Conservation (phyloP, 805 yeast species). For the Metschnikowia orientalis region DNA sequence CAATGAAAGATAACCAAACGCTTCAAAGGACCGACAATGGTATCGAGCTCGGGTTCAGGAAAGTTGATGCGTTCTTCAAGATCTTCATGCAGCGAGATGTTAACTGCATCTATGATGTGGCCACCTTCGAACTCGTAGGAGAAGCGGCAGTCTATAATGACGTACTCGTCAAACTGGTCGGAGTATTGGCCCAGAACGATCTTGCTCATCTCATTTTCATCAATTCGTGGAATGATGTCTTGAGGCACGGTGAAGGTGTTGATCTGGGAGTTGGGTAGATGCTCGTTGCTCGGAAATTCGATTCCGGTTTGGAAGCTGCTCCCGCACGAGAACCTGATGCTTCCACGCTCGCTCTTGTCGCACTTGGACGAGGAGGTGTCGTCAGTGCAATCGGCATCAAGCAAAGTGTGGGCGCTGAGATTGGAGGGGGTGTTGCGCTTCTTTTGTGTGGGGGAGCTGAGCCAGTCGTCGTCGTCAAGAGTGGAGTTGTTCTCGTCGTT, state of each 20-base stretch:
- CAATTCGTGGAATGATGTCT: constrained; percentile 70
- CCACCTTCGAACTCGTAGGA: constrained; percentile 92
- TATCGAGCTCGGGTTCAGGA: constrained; percentile 19
- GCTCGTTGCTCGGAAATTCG: constrained; percentile 26
- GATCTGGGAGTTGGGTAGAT: constrained; percentile 26
- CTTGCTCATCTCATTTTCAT: constrained; percentile 51
- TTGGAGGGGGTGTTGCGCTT: constrained; percentile 8
- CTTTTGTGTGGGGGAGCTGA: constrained; percentile 15
- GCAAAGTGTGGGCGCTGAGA: constrained; percentile 4
- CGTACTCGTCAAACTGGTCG: constrained; percentile 49
- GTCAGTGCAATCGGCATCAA: constrained; percentile 3
- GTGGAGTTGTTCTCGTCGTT: constrained; percentile 17
- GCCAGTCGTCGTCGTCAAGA: constrained; percentile 17
- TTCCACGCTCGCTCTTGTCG: too few species aligned
- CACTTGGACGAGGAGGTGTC: not conserved
- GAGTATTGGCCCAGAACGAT: constrained; percentile 51
- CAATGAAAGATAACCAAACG: constrained; percentile 82
- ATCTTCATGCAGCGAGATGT: constrained; percentile 65
- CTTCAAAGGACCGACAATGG: constrained; percentile 14
- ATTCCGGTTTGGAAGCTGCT: constrained; percentile 1
- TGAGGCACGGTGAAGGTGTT: constrained; percentile 31
- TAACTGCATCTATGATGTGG: constrained; percentile 79
- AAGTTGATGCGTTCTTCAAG: constrained; percentile 53
- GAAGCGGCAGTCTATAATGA: constrained; percentile 84
- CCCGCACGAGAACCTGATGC: too few species aligned